phyloP scores from a whole-genome alignment of 2,329 filamentous ascomycete genomes.

The Achaetomium macrosporum region DNA sequence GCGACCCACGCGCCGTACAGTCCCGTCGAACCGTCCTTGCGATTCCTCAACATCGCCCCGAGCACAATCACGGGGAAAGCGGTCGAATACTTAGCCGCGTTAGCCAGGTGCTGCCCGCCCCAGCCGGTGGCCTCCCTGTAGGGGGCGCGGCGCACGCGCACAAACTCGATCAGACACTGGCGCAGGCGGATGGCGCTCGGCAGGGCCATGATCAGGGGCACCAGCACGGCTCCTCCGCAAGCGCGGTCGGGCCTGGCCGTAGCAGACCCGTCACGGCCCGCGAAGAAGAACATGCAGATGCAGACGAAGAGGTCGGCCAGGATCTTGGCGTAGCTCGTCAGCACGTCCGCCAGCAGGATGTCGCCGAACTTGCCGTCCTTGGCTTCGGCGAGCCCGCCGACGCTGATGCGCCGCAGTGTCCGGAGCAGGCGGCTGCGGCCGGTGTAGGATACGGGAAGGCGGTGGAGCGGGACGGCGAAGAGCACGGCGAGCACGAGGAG shows the following conservation, averaged over 20 bases:
- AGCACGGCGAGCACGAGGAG: slow-evolving; percentile 65
- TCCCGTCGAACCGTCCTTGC: slow-evolving; percentile 35
- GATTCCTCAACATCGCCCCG: slow-evolving; percentile 64
- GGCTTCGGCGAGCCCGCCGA: slow-evolving; percentile 81
- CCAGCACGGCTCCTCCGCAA: slow-evolving; percentile 72
- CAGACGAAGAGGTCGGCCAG: slow-evolving; percentile 84
- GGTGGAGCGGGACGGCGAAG: slow-evolving; percentile 67
- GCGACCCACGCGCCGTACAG: slow-evolving; percentile 60
- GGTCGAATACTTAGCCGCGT: slow-evolving; percentile 90
- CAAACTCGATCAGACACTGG: slow-evolving; percentile 86
- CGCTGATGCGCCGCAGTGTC: slow-evolving; percentile 68
- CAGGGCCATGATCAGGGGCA: slow-evolving; percentile 77
- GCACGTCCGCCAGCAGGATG: slow-evolving; percentile 83
- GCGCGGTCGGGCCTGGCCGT: slow-evolving; percentile 74
- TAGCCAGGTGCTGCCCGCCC: slow-evolving; percentile 84
- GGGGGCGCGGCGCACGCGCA: slow-evolving; percentile 58
- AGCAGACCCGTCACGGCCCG: slow-evolving; percentile 54
- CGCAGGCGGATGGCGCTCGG: slow-evolving; percentile 82
- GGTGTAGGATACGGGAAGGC: slow-evolving; percentile 53
- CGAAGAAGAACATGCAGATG: slow-evolving; percentile 77
- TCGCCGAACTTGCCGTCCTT: slow-evolving; percentile 93
- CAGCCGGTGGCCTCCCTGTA: slow-evolving; percentile 56
- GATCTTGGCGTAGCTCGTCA: slow-evolving; percentile 93
- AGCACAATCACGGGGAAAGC: slow-evolving; percentile 89
- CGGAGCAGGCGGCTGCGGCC: slow-evolving; percentile 71